Evolutionary conservation across 345 rosid species (phyloP).

Genomic region (Populus tremula): DNA sequence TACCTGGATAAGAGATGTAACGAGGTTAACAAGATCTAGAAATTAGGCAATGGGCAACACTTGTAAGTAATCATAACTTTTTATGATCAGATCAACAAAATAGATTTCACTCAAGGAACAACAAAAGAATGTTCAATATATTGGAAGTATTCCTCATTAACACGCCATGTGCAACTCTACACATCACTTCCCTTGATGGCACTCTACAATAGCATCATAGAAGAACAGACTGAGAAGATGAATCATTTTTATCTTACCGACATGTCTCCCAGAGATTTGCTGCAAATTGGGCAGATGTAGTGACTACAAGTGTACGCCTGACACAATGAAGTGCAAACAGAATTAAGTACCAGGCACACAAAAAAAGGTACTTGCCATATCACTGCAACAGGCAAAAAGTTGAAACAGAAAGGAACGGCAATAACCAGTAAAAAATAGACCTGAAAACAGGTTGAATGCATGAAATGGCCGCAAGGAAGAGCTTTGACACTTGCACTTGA

Average conservation of each 20-base stretch:
- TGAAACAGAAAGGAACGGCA: background rate
- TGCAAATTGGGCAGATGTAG: conserved; percentile 59
- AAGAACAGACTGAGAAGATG: background rate
- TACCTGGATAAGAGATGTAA: background rate
- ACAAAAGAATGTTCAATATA: background rate
- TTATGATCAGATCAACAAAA: background rate
- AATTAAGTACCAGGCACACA: conserved; percentile 11
- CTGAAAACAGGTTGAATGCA: conserved; percentile 69
- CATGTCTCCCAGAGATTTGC: conserved; percentile 70
- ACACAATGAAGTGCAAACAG: conserved; percentile 2
- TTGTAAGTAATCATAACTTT: background rate
- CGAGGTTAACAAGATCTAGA: background rate
- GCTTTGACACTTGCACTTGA: conserved; percentile 55
- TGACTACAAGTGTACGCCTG: conserved; percentile 66
- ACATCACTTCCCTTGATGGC: background rate
- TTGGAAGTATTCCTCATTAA: background rate
- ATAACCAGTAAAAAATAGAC: conserved; percentile 24
- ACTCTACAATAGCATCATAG: conserved; percentile 1
- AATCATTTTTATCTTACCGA: conserved; percentile 38
- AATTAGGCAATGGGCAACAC: background rate
- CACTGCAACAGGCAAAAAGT: conserved; percentile 1
- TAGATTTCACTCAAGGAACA: background rate
- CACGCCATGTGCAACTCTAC: background rate
- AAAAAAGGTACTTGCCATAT: background rate
- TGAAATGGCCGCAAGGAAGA: conserved; percentile 64